Evolutionary conservation across 345 rosid species (phyloP).

Genomic region (Schrenkiella parvula): DNA sequence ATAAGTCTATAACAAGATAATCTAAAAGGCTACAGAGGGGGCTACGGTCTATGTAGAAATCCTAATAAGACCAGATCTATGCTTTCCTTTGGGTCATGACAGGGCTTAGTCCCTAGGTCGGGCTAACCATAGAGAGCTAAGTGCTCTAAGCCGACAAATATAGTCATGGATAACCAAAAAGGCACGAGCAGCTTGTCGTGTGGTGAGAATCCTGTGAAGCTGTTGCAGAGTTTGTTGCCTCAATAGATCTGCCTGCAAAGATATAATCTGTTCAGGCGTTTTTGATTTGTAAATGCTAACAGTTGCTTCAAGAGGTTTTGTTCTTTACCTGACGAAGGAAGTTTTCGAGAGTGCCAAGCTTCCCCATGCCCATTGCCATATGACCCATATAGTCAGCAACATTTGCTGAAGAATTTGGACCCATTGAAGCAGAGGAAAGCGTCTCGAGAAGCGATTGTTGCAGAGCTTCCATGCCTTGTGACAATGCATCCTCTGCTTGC

Average conservation of each 20-base stretch:
- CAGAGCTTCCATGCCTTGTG: slow-evolving; percentile 96
- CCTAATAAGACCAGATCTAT: slow-evolving; percentile 11
- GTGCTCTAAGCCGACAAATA: slow-evolving; percentile 79
- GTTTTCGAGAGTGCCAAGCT: slow-evolving; percentile 77
- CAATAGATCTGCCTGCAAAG: slow-evolving; percentile 77
- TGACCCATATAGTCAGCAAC: slow-evolving; percentile 90
- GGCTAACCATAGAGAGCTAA: slow-evolving; percentile 91
- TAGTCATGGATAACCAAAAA: slow-evolving; percentile 77
- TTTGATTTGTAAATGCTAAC: not conserved
- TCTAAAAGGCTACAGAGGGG: slow-evolving; percentile 13
- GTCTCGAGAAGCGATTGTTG: slow-evolving; percentile 88
- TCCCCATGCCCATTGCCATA: slow-evolving; percentile 93
- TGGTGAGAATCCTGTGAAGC: slow-evolving; percentile 74
- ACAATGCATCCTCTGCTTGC: slow-evolving; percentile 95
- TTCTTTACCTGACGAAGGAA: slow-evolving; percentile 75
- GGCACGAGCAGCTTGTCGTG: slow-evolving; percentile 88
- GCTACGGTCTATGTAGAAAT: not conserved
- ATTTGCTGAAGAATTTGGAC: slow-evolving; percentile 61
- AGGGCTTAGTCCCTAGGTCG: slow-evolving; percentile 57
- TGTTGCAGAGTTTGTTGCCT: slow-evolving; percentile 93
- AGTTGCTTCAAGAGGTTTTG: not conserved
- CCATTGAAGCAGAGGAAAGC: slow-evolving; percentile 60
- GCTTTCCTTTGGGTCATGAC: not conserved
- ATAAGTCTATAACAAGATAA: slow-evolving; percentile 8
- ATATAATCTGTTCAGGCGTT: not conserved